Percentiles rank a stretch among this genome's conserved stretches.
These are phyloP conservation scores for Marasmius fiardii DNA, from an alignment of 1,284 basidiomycete species.

Conservation along the genomic window DNA sequence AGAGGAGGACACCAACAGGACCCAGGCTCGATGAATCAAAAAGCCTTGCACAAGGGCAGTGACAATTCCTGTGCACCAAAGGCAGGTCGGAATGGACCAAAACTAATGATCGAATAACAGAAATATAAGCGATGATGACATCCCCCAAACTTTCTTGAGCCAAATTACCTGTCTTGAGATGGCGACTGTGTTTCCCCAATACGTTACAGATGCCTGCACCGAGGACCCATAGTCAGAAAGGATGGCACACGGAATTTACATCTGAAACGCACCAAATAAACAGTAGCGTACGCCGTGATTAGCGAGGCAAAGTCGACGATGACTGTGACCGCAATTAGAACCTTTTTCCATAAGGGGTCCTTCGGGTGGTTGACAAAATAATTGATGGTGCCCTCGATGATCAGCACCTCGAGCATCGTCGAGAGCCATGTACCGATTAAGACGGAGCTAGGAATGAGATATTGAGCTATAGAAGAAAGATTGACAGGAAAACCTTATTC, in stretches of 20 bases:
- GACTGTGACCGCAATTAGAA: neutral
- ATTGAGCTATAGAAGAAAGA: neutral
- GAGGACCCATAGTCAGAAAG: neutral
- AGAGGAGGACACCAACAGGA: neutral
- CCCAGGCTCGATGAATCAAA: conserved; percentile 2
- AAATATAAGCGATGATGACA: neutral
- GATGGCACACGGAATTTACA: neutral
- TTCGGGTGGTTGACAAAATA: conserved; percentile 4
- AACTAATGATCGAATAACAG: neutral
- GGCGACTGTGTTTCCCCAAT: conserved; percentile 5
- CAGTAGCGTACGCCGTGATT: neutral
- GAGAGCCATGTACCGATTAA: conserved; percentile 8
- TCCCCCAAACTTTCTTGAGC: neutral
- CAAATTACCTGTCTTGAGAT: neutral
- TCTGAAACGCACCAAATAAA: conserved; percentile 7
- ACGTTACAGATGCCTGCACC: neutral
- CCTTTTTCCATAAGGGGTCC: conserved; percentile 3
- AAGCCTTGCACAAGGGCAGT: conserved; percentile 6
- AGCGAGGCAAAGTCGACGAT: conserved; percentile 1
- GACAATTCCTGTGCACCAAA: conserved; percentile 1
- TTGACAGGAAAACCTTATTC: neutral
- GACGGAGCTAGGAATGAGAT: neutral
- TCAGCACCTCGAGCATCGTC: conserved; percentile 1
- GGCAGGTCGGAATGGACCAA: conserved; percentile 6
- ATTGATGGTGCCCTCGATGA: neutral